Evolutionary conservation across 306 rosid genomes (phyloP), one percentile per base, ranked within the genome.

Genomic region (Lathyrus sativus): DNA sequence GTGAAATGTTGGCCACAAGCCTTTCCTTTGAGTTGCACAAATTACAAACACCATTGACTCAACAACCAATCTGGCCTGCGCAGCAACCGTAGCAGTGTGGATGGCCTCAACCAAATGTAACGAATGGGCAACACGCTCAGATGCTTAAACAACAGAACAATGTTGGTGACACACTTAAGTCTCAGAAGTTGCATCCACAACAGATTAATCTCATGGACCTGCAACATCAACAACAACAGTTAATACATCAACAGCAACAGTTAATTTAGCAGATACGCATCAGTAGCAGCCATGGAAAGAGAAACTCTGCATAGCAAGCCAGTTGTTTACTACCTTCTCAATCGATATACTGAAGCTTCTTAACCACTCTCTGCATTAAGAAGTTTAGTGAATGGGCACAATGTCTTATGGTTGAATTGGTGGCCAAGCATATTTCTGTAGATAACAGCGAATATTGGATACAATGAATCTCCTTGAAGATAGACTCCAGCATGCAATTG

Each of bases 391-490:
- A n/a, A n/a, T n/a, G n/a, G n/a, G n/a, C n/a, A n/a, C n/a, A n/a
- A n/a, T n/a, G n/a, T n/a, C n/a, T 90, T 76, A 64, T 95, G 63
- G 86, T 95, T 67, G 99, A 95, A 74, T 71, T 95, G 83, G 97
- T 81, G 24, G 76, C 86, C 81, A 95, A 90, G 80, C 90, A 95
- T 55, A 87, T 90, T 67, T 97, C 99, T 1, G 63, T 89, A 33
- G 96, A 95, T 78, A 84, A 19, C 76, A 86, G 74, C 70, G 99
- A 81, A 90, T 95, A 65, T 95, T 95, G 84, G 99, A 95, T 78
- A 82, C 90, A 73, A 95, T 95, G 97, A 88, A 95, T 85, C 89
- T 95, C 68, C 99, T 95, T 62, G 99, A 95, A 82, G 99, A 95
- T 80, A 85, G 99, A 84, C 97, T 95, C 68, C 99, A n/a, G n/a